A percentile compares a stretch with the other conserved stretches of the same genome.
These are phyloP conservation scores for Debaryomyces hansenii DNA, from an alignment of 805 yeast species.

Conservation along the genomic window DNA sequence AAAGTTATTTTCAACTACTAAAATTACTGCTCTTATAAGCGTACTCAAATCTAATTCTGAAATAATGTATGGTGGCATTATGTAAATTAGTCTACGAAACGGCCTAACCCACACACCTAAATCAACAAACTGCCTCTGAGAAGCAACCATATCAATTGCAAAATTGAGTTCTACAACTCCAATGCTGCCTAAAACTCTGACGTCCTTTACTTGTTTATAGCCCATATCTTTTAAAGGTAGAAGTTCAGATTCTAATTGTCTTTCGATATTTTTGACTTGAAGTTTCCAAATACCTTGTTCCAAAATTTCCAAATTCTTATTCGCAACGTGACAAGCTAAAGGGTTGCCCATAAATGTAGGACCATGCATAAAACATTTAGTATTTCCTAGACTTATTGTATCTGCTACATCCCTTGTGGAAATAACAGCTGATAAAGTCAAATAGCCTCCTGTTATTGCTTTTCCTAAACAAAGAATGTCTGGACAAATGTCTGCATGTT, in stretches of 20 bases:
- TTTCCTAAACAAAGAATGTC: constrained; percentile 52
- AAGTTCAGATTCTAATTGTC: constrained; percentile 8
- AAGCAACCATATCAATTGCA: neutral
- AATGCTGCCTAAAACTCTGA: constrained; percentile 3
- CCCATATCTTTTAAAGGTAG: neutral
- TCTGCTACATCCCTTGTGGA: constrained; percentile 32
- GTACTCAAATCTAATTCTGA: neutral
- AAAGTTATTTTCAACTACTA: neutral
- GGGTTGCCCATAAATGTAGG: constrained; percentile 5
- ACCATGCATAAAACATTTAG: constrained; percentile 19
- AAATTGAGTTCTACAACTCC: constrained; percentile 2
- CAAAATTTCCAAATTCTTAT: constrained; percentile 18
- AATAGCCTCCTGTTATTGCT: constrained; percentile 48
- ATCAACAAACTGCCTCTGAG: constrained; percentile 1
- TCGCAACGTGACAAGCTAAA: constrained; percentile 5
- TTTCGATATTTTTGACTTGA: constrained; percentile 16
- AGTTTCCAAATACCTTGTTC: constrained; percentile 3
- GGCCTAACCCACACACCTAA: constrained; percentile 6
- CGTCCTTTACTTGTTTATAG: neutral
- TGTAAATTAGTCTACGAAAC: constrained; percentile 2
- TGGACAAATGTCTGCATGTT: constrained; percentile 44
- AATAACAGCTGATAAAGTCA: constrained; percentile 48
- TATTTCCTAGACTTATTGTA: constrained; percentile 12
- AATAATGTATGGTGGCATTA: constrained; percentile 4
- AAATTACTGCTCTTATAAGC: neutral